Percentiles rank a stretch among this genome's conserved stretches.
phyloP scores from a whole-genome alignment of 371 early-diverging fungal genomes.

The Basidiobolus heterosporus region DNA sequence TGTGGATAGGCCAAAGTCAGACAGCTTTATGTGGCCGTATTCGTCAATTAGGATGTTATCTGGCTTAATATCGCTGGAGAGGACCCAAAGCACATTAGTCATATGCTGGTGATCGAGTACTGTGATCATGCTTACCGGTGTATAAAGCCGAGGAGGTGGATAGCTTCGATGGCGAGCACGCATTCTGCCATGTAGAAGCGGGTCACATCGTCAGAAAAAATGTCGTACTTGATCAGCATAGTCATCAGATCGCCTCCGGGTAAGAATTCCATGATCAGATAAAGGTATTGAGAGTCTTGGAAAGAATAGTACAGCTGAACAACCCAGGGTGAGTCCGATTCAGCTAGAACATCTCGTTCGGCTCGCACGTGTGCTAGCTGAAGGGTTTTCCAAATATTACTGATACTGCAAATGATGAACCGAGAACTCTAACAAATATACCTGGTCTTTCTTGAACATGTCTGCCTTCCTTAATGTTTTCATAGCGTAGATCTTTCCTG shows the following conservation, averaged over 20 bases:
- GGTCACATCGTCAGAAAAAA: slow-evolving; percentile 91
- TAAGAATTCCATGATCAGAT: slow-evolving; percentile 95
- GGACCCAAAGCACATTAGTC: not conserved
- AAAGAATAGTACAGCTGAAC: slow-evolving; percentile 92
- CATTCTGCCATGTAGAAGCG: slow-evolving; percentile 96
- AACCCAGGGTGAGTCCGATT: slow-evolving; percentile 94
- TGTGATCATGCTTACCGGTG: slow-evolving; percentile 55
- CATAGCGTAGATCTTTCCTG: slow-evolving; percentile 96
- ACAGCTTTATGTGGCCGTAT: slow-evolving; percentile 77
- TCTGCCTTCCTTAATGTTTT: slow-evolving; percentile 88
- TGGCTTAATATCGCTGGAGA: slow-evolving; percentile 64
- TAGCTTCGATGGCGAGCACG: slow-evolving; percentile 82
- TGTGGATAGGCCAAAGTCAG: slow-evolving; percentile 95
- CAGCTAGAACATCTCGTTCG: slow-evolving; percentile 93
- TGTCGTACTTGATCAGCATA: slow-evolving; percentile 90
- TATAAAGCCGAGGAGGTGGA: slow-evolving; percentile 92
- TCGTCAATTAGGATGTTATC: slow-evolving; percentile 74
- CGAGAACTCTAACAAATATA: slow-evolving; percentile 10
- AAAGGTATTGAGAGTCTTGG: slow-evolving; percentile 85
- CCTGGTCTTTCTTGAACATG: slow-evolving; percentile 94
- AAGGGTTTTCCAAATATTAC: not conserved
- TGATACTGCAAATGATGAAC: not conserved
- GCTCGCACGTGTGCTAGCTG: slow-evolving; percentile 91
- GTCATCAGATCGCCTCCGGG: slow-evolving; percentile 98
- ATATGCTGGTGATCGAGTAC: not conserved